A percentile compares a stretch with the other conserved stretches of the same genome.
phyloP scores from a whole-genome alignment of 768 basidiomycete species.

The Xerocomellus intermedius region DNA sequence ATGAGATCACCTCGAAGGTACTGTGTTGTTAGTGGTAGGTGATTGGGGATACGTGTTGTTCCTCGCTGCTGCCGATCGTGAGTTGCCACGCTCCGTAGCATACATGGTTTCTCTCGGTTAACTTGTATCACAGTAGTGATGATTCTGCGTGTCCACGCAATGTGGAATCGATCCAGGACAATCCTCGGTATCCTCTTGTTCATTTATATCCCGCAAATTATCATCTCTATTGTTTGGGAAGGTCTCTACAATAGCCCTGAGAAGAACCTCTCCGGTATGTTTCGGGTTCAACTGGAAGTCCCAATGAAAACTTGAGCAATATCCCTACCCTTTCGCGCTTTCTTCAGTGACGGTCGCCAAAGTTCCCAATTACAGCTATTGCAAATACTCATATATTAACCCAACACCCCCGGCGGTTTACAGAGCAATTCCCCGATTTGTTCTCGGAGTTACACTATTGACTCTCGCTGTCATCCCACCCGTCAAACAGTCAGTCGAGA shows the following conservation, averaged over 20 bases:
- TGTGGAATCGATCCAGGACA: slow-evolving; percentile 5
- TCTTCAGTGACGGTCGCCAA: not conserved
- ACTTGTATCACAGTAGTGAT: slow-evolving; percentile 8
- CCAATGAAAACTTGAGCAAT: too few species aligned
- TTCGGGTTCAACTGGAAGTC: not conserved
- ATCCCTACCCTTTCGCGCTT: not conserved
- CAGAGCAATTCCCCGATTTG: slow-evolving; percentile 4
- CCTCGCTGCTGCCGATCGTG: slow-evolving; percentile 6
- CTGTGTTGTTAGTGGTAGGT: not conserved
- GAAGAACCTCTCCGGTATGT: not conserved
- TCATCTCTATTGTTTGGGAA: not conserved
- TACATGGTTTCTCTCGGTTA: fast-evolving
- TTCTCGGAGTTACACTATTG: slow-evolving; percentile 1
- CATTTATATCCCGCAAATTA: not conserved
- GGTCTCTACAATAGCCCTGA: not conserved
- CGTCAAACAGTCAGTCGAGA: not conserved
- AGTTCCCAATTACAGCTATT: not conserved
- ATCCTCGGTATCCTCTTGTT: slow-evolving; percentile 2
- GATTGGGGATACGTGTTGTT: slow-evolving; percentile 4
- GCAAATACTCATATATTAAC: not conserved
- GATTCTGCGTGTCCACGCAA: slow-evolving; percentile 15
- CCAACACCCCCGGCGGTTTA: not conserved
- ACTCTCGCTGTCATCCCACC: not conserved
- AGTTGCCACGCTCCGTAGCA: not conserved
- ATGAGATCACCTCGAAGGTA: not conserved